These are phyloP conservation scores for Clonostachys sp. DNA, from an alignment of 2,329 filamentous ascomycete species.

Conservation along the genomic window DNA sequence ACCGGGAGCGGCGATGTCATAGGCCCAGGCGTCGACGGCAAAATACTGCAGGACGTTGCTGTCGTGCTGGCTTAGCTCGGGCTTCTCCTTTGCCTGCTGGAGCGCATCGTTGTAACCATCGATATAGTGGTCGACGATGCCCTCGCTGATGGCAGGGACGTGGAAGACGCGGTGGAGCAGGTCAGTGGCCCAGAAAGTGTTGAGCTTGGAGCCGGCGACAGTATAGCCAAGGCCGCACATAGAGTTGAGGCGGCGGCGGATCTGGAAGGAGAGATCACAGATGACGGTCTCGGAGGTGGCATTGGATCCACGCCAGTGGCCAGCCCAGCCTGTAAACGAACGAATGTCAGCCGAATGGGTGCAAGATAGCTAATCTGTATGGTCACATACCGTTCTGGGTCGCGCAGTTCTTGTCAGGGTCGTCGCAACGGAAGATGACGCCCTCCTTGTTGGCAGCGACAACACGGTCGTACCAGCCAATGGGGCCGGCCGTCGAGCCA, in stretches of 20 bases:
- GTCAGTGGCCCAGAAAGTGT: constrained; percentile 62
- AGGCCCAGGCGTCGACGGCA: constrained; percentile 63
- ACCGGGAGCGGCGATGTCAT: constrained; percentile 59
- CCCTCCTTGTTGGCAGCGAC: constrained; percentile 50
- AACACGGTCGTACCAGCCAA: constrained; percentile 60
- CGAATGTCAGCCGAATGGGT: too few species aligned
- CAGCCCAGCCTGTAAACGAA: constrained; percentile 49
- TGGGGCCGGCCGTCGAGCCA: constrained; percentile 47
- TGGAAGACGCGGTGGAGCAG: constrained; percentile 65
- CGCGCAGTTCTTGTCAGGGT: constrained; percentile 60
- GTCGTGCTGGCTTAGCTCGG: constrained; percentile 47
- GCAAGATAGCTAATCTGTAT: neutral
- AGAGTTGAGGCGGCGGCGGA: constrained; percentile 50
- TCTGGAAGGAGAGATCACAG: constrained; percentile 56
- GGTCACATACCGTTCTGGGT: constrained; percentile 33
- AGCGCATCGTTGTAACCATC: constrained; percentile 52
- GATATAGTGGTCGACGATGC: constrained; percentile 56
- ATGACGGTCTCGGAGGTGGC: constrained; percentile 66
- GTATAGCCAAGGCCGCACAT: constrained; percentile 62
- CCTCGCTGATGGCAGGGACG: constrained; percentile 55
- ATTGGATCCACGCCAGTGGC: constrained; percentile 64
- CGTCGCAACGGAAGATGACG: constrained; percentile 63
- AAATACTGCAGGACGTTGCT: constrained; percentile 64
- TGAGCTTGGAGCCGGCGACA: constrained; percentile 48
- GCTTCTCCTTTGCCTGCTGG: constrained; percentile 41